phyloP scores from a whole-genome alignment of 768 basidiomycete genomes.

The Saitozyma podzolica region DNA sequence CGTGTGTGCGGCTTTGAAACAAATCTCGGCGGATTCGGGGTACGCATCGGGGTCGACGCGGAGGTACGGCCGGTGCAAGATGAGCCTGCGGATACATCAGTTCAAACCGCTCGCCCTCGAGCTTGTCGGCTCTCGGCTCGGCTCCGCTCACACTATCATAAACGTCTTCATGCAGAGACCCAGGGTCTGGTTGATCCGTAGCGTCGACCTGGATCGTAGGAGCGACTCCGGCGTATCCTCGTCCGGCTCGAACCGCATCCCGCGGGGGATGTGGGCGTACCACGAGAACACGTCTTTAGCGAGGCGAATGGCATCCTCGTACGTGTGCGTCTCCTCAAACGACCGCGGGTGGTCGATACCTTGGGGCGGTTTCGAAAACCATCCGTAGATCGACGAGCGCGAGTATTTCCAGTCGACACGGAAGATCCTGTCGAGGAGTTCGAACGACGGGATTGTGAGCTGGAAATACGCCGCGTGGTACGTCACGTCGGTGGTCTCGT shows the following conservation, averaged over 20 bases:
- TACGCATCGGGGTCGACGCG: slow-evolving; percentile 48
- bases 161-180: slow-evolving; percentile 47
- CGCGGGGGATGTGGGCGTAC: slow-evolving; percentile 42
- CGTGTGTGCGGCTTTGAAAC: slow-evolving; percentile 66
- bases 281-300: slow-evolving; percentile 47
- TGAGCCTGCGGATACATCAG: slow-evolving; percentile 24
- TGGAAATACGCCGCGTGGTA: slow-evolving; percentile 50
- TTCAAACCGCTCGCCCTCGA: neutral
- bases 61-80: slow-evolving; percentile 50
- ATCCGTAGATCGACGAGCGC: slow-evolving; percentile 41
- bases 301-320: slow-evolving; percentile 45
- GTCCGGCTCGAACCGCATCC: slow-evolving; percentile 44
- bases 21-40: slow-evolving; percentile 59
- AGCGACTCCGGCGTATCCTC: slow-evolving; percentile 36
- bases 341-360: slow-evolving; percentile 9
- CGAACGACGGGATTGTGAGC: slow-evolving; percentile 49
- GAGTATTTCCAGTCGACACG: slow-evolving; percentile 42
- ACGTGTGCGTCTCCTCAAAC: slow-evolving; percentile 27
- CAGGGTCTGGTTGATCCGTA: slow-evolving; percentile 44
- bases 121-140: neutral
- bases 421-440: slow-evolving; percentile 48
- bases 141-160: slow-evolving; percentile 39
- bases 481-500: slow-evolving; percentile 45
- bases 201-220: slow-evolving; percentile 12
- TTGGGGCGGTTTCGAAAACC: slow-evolving; percentile 24